Conservation (phyloP, 805 yeast genomes). For the Metschnikowia reukaufii region DNA sequence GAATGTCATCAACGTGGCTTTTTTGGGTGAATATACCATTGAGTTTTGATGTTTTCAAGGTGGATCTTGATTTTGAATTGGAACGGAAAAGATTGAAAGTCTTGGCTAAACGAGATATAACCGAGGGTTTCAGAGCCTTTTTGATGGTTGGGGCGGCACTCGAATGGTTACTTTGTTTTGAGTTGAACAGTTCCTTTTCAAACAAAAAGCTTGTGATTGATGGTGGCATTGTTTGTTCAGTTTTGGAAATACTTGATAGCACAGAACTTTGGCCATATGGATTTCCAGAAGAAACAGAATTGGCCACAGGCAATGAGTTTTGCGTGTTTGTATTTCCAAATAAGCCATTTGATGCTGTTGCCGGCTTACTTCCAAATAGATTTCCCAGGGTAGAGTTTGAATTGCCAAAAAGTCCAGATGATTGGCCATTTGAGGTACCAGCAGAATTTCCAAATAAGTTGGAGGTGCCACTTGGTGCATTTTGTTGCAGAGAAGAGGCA, state of each 20-base stretch:
- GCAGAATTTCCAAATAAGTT: conserved; percentile 7
- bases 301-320: not conserved
- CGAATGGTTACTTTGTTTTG: conserved; percentile 22
- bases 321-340: conserved; percentile 8
- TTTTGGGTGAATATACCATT: conserved; percentile 36
- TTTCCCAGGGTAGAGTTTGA: conserved; percentile 3
- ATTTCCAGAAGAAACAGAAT: conserved; percentile 15
- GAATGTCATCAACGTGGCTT: conserved; percentile 20
- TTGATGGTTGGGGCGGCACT: conserved; percentile 8
- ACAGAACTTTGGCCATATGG: conserved; percentile 33
- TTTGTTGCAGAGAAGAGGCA: not conserved
- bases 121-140: conserved; percentile 23
- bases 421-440: not conserved
- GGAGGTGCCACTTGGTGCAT: not conserved
- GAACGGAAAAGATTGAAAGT: conserved; percentile 33
- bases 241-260: conserved; percentile 23
- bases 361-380: not conserved
- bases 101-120: conserved; percentile 35
- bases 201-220: conserved; percentile 34
- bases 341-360: conserved; percentile 6
- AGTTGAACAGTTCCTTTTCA: conserved; percentile 12
- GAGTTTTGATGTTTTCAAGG: conserved; percentile 15
- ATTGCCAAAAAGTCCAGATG: conserved; percentile 13
- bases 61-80: conserved; percentile 11
- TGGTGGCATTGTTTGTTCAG: conserved; percentile 29